Evolutionary conservation across 2,329 filamentous ascomycete species (phyloP).

Genomic region (Aspergillus arachidicola): DNA sequence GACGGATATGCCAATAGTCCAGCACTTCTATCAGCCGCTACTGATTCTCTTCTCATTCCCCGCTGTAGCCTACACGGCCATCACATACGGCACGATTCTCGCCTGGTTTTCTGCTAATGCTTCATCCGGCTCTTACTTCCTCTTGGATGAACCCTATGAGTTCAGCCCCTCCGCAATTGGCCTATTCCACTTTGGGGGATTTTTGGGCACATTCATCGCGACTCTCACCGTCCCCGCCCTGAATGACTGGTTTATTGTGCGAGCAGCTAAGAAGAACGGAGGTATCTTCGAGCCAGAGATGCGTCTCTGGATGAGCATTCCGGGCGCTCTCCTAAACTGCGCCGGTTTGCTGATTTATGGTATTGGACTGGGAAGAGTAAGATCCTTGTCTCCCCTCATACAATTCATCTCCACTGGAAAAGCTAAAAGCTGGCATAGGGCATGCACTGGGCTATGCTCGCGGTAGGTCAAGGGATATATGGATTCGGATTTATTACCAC

Average conservation of each 20-base stretch:
- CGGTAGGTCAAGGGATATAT: conserved; percentile 36
- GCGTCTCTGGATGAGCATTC: conserved; percentile 39
- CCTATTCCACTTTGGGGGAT: conserved; percentile 41
- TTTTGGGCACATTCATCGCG: conserved; percentile 44
- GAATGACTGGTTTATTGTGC: conserved; percentile 40
- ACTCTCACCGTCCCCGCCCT: conserved; percentile 36
- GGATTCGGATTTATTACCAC: conserved; percentile 8
- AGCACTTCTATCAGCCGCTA: conserved; percentile 35
- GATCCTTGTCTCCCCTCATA: too few species aligned
- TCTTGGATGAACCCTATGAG: conserved; percentile 43
- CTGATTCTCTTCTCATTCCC: conserved; percentile 51
- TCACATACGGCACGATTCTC: conserved; percentile 43
- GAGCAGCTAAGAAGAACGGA: conserved; percentile 37
- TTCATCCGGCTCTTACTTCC: conserved; percentile 37
- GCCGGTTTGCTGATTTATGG: not conserved
- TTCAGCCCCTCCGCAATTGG: conserved; percentile 42
- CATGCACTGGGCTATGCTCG: conserved; percentile 47
- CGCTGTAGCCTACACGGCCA: conserved; percentile 42
- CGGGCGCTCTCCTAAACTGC: conserved; percentile 28
- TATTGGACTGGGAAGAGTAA: not conserved
- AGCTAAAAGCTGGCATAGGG: conserved; percentile 30
- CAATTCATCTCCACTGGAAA: not conserved
- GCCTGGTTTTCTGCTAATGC: conserved; percentile 43
- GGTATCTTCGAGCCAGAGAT: conserved; percentile 51
- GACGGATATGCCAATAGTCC: conserved; percentile 18